Conservation (phyloP, 768 basidiomycete species). For the Boletus reticulatus region DNA sequence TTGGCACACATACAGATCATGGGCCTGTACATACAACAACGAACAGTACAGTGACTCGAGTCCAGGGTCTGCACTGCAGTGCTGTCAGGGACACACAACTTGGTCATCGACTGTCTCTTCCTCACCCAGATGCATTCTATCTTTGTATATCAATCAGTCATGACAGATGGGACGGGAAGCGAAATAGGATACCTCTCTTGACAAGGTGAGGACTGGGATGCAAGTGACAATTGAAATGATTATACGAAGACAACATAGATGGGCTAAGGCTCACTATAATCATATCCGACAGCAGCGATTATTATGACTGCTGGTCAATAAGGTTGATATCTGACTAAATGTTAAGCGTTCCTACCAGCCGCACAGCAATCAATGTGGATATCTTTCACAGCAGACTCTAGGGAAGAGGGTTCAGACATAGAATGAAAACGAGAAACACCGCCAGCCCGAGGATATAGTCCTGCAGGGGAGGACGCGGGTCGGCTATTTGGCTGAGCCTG, state of each 20-base stretch:
- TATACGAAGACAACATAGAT: background rate
- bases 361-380: background rate
- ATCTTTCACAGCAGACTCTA: background rate
- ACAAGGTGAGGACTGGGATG: slow-evolving; percentile 11
- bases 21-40: background rate
- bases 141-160: background rate
- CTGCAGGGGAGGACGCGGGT: background rate
- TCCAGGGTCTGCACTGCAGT: slow-evolving; percentile 3
- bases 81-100: background rate
- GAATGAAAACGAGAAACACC: background rate
- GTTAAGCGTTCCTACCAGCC: background rate
- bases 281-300: slow-evolving; percentile 9
- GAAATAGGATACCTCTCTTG: slow-evolving; percentile 5
- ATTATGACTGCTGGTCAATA: background rate
- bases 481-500: too few relatives aligned
- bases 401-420: background rate
- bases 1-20: background rate
- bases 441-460: background rate
- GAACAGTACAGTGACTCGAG: slow-evolving; percentile 4
- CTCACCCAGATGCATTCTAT: slow-evolving; percentile 14
- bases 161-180: background rate
- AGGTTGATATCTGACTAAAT: background rate
- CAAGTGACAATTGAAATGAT: background rate
- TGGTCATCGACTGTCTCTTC: background rate
- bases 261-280: slow-evolving; percentile 8